Base-by-base conservation (phyloP, 257 asterid species). In the Rauvolfia tetraphylla region DNA sequence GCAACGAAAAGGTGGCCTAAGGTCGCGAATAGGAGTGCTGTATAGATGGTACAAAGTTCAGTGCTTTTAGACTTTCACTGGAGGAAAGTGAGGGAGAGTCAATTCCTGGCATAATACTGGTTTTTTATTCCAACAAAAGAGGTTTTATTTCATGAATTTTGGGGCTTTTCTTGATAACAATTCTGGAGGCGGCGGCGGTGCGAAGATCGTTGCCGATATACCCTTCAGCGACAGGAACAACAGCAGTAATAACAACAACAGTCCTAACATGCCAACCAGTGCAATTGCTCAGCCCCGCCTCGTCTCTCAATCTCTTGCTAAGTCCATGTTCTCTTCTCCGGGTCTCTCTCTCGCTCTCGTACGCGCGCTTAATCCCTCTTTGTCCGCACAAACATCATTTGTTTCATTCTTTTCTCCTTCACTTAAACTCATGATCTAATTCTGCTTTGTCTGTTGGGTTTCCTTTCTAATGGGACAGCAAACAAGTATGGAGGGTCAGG, bases 291-390 rank as follows among this genome's bases (percentile, higher is more conserved):
- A 81, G 39, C 86, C 90, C 9, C 87, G 90, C 73, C 86, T 86
- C 57, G 73, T 84, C 36, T 66, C 89, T 44, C 97, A 87, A 65
- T 86, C 89, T 57, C 87, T 83, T 61, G 65, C 88, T 70, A 89
- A 89, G 78, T 83, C 92, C 76, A 88, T 89, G 87, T 95, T 95
- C 81, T 87, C 82, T 85, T 87, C 97, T 10, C 86, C 98, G 46
- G 96, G 96, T 77, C 99, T 95, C 84, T 92, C 99, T 76, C 92
- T 95, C 10, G 98, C 96, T 36, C 98, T 95, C 62, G 99, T 95
- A 88, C 36, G 61, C n/a, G n/a, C n/a, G n/a, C n/a, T n/a, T n/a
- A 17, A 34, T 68, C 34, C 3, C 36, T 63, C 15, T 78, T 39
- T 58, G n/a, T 73, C 33, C 15, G 22, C 25, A 3, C 54, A 13